These are phyloP conservation scores for Metarhizium brunneum DNA, from an alignment of 2,329 filamentous ascomycete species.

Conservation along the genomic window DNA sequence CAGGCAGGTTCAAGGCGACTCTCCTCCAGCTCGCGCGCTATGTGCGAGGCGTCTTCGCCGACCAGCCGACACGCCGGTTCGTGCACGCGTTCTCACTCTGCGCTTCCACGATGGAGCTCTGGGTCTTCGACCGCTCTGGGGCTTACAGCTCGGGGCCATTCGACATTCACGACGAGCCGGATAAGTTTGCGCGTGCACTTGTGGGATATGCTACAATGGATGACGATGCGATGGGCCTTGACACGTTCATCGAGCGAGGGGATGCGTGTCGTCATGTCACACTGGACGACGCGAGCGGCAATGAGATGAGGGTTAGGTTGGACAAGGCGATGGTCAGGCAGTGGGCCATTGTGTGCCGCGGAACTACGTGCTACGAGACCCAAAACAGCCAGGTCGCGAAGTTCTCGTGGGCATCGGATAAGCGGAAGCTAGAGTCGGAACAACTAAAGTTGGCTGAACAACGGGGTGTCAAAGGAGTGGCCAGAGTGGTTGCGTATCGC, in stretches of 20 bases:
- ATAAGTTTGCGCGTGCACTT: conserved; percentile 10
- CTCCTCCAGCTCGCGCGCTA: conserved; percentile 12
- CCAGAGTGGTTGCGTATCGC: conserved; percentile 7
- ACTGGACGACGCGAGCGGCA: conserved; percentile 2
- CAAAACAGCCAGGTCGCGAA: conserved; percentile 9
- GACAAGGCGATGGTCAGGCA: conserved; percentile 7
- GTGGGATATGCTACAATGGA: conserved; percentile 12
- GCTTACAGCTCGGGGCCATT: conserved; percentile 10
- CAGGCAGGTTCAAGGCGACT: conserved; percentile 8
- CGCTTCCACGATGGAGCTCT: conserved; percentile 12
- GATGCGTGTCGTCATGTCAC: conserved; percentile 1
- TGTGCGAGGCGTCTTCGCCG: conserved; percentile 8
- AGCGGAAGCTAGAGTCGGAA: conserved; percentile 7
- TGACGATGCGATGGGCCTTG: conserved; percentile 9
- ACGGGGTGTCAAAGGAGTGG: conserved; percentile 10
- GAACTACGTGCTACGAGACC: conserved; percentile 10
- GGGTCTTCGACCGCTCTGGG: conserved; percentile 15
- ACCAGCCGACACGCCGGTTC: conserved; percentile 14
- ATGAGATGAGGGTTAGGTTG: conserved; percentile 1
- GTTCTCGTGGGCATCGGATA: conserved; percentile 7
- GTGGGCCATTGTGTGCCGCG: conserved; percentile 8
- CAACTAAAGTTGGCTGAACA: conserved; percentile 9
- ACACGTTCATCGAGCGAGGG: conserved; percentile 5
- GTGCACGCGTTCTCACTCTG: conserved; percentile 9
- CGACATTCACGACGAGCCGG: conserved; percentile 10